Evolutionary conservation across 441 rosid species (phyloP).

Genomic region (Erodium texanum): DNA sequence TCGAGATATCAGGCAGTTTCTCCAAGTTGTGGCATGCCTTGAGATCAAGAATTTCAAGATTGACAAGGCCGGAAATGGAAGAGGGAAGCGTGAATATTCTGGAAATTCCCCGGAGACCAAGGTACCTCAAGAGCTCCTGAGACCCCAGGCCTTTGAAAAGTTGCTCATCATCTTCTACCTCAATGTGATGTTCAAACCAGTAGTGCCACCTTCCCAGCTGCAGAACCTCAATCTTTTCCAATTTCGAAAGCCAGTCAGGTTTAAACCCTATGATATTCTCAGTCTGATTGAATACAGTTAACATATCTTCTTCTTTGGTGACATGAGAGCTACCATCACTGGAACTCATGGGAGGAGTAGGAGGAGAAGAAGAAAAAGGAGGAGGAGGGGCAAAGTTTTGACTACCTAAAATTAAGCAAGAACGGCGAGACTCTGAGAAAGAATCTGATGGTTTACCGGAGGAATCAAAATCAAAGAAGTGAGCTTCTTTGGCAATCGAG

Average conservation of each 20-base stretch:
- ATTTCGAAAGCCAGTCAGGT: background rate
- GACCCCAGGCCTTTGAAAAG: slow-evolving; percentile 7
- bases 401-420: background rate
- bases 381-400: background rate
- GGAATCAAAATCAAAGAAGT: background rate
- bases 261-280: background rate
- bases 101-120: slow-evolving; percentile 12
- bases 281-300: background rate
- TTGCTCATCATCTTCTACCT: slow-evolving; percentile 1
- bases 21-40: slow-evolving; percentile 14
- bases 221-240: slow-evolving; percentile 9
- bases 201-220: slow-evolving; percentile 10
- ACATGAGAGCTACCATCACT: background rate
- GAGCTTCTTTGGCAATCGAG: background rate
- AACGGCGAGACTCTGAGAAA: background rate
- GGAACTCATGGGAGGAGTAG: too few relatives aligned
- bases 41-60: slow-evolving; percentile 8
- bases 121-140: slow-evolving; percentile 4
- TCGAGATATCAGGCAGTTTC: background rate
- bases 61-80: background rate
- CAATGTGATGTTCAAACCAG: background rate
- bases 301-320: background rate
- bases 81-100: slow-evolving; percentile 1
- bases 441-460: background rate
- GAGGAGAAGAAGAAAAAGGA: background rate